Evolutionary conservation across 2,329 filamentous ascomycete species (phyloP), one percentile per base, ranked within the genome.

Genomic region (Penicillium sp.): DNA sequence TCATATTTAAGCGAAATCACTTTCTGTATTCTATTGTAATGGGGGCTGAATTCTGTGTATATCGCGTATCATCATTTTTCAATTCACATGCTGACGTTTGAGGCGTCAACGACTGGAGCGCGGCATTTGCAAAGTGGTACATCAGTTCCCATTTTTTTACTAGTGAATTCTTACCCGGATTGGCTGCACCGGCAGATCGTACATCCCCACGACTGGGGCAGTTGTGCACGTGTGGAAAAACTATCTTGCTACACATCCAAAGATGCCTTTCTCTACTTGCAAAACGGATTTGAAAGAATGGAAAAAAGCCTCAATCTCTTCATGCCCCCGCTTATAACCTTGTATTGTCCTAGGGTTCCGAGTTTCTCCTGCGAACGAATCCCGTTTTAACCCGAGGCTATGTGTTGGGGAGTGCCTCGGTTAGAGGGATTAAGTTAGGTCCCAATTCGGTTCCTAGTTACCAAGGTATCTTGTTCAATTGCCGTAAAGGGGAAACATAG

Each of bases 321-420:
- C 27, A 46, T 35, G 29, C 46, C 46, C 45, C 55, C 44, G 27
- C 44, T n/a, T 41, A 48, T 39, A 19, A 22, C 16, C 43, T 47
- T 46, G 26, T 41, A 48, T 21, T 39, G 16, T 53, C 44, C 44
- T 19, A 49, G 10, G 19, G 44, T 53, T 47, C 55, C 55, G 49
- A 27, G 39, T 53, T 48, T 45, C 19, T 44, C 51, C 51, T 29
- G 37, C 29, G 1, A n/a, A 51, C 39, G 51, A 48, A 35, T 58
- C 57, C 64, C 64, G 64, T 59, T 55, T 65, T 59, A 19, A 59
- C 48, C 64, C 64, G 64, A 67, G 62, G 63, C 44, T 59, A 26
- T n/a, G 39, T 31, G 27, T 35, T 21, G 16, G 43, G 11, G 37
- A 41, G 50, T 49, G 60, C 60, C 60, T 60, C 57, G 60, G 60